phyloP scores from a whole-genome alignment of 768 basidiomycete genomes.

The Mycena vulgaris region DNA sequence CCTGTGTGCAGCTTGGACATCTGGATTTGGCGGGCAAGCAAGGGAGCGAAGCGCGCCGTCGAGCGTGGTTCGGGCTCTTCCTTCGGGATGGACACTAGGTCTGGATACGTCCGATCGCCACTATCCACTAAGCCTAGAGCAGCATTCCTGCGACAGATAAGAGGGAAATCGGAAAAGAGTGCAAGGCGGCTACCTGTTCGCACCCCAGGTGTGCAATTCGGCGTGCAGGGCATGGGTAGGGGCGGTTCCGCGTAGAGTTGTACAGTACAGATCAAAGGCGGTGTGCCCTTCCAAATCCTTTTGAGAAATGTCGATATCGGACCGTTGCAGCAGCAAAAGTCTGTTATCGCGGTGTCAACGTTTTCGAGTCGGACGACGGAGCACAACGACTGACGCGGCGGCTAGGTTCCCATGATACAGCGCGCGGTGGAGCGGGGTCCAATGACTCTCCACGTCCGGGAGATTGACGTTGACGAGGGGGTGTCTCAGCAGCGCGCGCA shows the following conservation, averaged over 20 bases:
- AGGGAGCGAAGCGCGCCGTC: constrained; percentile 70
- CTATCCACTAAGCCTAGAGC: constrained; percentile 88
- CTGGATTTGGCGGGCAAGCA: constrained; percentile 74
- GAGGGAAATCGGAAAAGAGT: constrained; percentile 24
- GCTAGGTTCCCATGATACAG: constrained; percentile 85
- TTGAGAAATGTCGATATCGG: constrained; percentile 78
- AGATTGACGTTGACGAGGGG: constrained; percentile 86
- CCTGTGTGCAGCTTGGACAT: constrained; percentile 96
- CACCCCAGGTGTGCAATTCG: constrained; percentile 92
- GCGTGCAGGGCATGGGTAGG: constrained; percentile 59
- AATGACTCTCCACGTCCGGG: constrained; percentile 86
- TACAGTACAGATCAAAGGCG: constrained; percentile 94
- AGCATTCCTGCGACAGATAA: constrained; percentile 73
- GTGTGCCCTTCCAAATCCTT: constrained; percentile 94
- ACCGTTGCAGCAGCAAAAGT: constrained; percentile 79
- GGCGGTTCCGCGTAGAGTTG: constrained; percentile 87
- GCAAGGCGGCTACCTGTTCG: constrained; percentile 70
- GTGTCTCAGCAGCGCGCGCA: constrained; percentile 81
- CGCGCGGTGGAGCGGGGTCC: constrained; percentile 93
- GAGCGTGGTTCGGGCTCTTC: constrained; percentile 46
- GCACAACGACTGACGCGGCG: constrained; percentile 68
- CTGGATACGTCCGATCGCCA: constrained; percentile 84
- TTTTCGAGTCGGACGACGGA: constrained; percentile 20
- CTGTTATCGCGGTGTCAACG: constrained; percentile 57
- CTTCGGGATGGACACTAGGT: constrained; percentile 73